Base-by-base conservation (phyloP, 2,329 filamentous ascomycete species). In the Simplicillium aogashimaense region DNA sequence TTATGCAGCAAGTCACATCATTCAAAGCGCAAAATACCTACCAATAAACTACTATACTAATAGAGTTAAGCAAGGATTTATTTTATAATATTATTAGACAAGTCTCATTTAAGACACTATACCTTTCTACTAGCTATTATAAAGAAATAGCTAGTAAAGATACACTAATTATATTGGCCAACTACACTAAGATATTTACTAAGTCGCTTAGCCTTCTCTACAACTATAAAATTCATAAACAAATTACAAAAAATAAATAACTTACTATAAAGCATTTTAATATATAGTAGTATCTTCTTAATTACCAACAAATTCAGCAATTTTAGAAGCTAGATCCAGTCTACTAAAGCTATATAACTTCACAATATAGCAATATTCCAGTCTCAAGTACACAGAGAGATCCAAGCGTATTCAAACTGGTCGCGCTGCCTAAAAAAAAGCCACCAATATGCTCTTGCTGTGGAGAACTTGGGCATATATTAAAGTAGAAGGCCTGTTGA, bases 1-100 rank as follows among this genome's bases (percentile, higher is more conserved):
- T 52, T 6, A 9, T 37, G 3, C 49, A 49, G 16, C 42, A 50
- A 33, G 35, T 52, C 15, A 14, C 25, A 13, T 44, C 50, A 29
- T 36, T 52, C 13, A 31, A 40, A 32, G 25, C 25, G 16, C 46
- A 42, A 4, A 42, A 45, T 35, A 44, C 45, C 2, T 37, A 35
- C 11, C 41, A 52, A 36, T 45, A 45, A 29, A 44, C 40, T 12
- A 32, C 33, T 11, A 40, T 34, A 5, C 44, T 43, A 12, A 39
- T 50, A 32, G 44, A 48, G 6, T 25, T 50, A 16, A 43, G 41
- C 29, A 42, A 41, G 10, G 13, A 16, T 29, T 29, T 49, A 20
- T 52, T 43, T 36, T 31, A 28, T 11, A 38, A 32, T 13, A 34
- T 51, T 29, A 39, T 35, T 28, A 45, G 47, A 20, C 47, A 40